phyloP scores from a whole-genome alignment of 768 basidiomycete genomes.

The Serendipita sp. region DNA sequence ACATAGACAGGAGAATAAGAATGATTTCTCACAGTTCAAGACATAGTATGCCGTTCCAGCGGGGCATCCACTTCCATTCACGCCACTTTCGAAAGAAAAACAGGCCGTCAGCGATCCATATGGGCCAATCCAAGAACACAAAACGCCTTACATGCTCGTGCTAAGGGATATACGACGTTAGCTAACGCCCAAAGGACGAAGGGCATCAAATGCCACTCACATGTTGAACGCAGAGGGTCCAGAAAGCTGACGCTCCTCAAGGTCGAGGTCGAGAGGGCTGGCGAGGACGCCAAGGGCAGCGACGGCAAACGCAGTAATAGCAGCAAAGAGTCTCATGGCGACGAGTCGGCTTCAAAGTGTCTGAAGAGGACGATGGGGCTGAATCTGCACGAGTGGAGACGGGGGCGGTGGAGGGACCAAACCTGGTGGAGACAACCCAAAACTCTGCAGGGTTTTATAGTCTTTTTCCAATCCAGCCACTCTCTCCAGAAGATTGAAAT shows the following conservation, averaged over 20 bases:
- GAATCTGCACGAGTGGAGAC: no score
- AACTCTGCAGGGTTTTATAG: no score
- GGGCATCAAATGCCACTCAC: not conserved
- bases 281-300: not conserved
- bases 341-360: not conserved
- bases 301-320: not conserved
- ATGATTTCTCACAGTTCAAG: no score
- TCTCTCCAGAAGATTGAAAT: no score
- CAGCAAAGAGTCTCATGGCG: not conserved
- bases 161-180: not conserved
- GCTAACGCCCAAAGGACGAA: not conserved
- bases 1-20: no score
- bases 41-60: not conserved
- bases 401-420: no score
- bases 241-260: not conserved
- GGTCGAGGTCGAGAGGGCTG: not conserved
- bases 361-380: no score
- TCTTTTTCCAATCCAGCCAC: no score
- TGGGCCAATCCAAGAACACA: not conserved
- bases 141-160: not conserved
- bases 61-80: not conserved
- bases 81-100: not conserved
- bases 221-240: not conserved
- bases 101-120: not conserved
- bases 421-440: no score